Conservation (phyloP, 352 stramenopile species). For the Phytophthora palmivora region DNA sequence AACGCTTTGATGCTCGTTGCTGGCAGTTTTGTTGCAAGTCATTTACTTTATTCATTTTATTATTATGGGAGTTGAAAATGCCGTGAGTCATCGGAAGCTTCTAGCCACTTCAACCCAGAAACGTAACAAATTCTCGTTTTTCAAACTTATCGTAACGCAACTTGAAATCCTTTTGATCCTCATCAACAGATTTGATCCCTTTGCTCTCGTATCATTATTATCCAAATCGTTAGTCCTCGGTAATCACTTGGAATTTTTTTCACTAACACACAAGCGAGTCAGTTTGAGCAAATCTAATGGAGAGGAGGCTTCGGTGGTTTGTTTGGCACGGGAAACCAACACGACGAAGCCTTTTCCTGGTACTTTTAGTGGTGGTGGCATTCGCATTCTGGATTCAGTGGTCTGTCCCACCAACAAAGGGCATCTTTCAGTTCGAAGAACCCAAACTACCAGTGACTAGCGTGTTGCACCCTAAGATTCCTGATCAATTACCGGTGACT, state of each 20-base stretch:
- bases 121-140: background rate
- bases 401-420: background rate
- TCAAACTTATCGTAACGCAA: background rate
- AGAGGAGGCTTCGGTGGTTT: background rate
- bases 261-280: background rate
- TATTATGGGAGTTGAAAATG: constrained; percentile 28
- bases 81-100: constrained; percentile 41
- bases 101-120: constrained; percentile 6
- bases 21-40: constrained; percentile 18
- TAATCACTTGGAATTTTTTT: background rate
- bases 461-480: background rate
- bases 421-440: constrained; percentile 6
- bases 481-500: too few species aligned
- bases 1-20: constrained; percentile 18
- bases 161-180: too few species aligned
- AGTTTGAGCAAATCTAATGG: background rate
- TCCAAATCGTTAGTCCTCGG: background rate
- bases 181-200: constrained; percentile 5
- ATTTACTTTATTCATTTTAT: constrained; percentile 32
- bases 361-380: background rate
- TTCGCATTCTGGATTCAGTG: background rate
- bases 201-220: constrained; percentile 1
- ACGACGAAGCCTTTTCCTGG: constrained; percentile 9
- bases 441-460: constrained; percentile 4
- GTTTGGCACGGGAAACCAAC: constrained; percentile 1